Conservation (phyloP, 257 asterid genomes). For the Penstemon davidsonii region DNA sequence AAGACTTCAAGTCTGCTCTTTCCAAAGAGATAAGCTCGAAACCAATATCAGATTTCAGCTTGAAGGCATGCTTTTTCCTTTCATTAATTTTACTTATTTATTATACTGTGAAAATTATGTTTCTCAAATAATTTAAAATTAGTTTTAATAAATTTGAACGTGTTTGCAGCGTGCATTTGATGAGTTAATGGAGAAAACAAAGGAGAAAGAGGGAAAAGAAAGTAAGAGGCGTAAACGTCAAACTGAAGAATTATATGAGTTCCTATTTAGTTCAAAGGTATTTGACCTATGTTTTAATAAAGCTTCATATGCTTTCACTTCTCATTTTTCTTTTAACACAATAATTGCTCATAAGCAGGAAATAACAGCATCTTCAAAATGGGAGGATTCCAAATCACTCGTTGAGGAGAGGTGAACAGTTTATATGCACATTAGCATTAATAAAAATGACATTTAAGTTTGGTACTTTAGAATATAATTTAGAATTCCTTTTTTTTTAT, state of each 20-base stretch:
- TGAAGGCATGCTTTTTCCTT: conserved; percentile 51
- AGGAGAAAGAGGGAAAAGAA: conserved; percentile 91
- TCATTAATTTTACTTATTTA: conserved; percentile 15
- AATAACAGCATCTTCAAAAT: conserved; percentile 64
- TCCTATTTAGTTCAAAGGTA: conserved; percentile 69
- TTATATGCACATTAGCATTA: conserved; percentile 11
- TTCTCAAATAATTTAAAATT: not conserved
- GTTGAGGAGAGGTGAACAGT: conserved; percentile 67
- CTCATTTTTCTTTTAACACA: conserved; percentile 22
- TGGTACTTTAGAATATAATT: not conserved
- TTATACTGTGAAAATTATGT: conserved; percentile 20
- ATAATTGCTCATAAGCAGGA: conserved; percentile 49
- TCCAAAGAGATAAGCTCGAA: conserved; percentile 42
- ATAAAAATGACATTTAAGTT: not conserved
- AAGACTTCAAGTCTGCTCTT: conserved; percentile 66
- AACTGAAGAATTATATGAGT: conserved; percentile 60
- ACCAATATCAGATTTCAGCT: conserved; percentile 60
- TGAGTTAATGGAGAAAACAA: conserved; percentile 62
- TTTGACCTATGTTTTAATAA: conserved; percentile 11
- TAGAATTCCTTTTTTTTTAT: not conserved
- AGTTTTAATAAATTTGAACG: no score
- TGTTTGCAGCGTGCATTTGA: conserved; percentile 67
- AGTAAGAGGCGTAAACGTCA: conserved; percentile 83
- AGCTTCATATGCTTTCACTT: conserved; percentile 10
- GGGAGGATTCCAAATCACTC: conserved; percentile 77